These are phyloP conservation scores for Cyberlindnera bimundalis DNA, from an alignment of 805 yeast species.

Conservation along the genomic window DNA sequence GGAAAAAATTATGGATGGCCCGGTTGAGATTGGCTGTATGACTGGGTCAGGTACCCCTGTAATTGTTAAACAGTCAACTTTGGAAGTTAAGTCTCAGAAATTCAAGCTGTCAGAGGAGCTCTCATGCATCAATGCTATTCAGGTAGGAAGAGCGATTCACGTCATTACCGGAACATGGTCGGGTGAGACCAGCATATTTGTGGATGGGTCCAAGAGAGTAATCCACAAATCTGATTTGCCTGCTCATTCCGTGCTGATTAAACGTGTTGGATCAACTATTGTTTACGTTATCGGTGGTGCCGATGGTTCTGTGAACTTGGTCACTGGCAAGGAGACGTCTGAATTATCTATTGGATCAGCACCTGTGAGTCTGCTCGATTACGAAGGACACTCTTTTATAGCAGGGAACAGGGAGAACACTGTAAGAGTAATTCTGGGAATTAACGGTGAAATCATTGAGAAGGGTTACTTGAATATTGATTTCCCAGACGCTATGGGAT, in stretches of 20 bases:
- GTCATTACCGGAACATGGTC: conserved; percentile 26
- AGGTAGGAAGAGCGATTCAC: conserved; percentile 1
- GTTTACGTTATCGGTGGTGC: conserved; percentile 23
- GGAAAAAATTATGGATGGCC: neutral
- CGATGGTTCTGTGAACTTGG: conserved; percentile 19
- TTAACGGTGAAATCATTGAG: conserved; percentile 2
- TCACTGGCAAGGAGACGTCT: neutral
- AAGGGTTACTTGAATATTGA: conserved; percentile 22
- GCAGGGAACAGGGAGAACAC: conserved; percentile 22
- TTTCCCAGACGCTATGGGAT: conserved; percentile 10
- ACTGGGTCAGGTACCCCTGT: conserved; percentile 1
- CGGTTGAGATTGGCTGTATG: conserved; percentile 9
- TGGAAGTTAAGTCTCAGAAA: neutral
- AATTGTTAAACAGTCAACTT: neutral
- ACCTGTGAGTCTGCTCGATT: conserved; percentile 23
- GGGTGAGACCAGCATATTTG: conserved; percentile 16
- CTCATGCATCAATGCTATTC: conserved; percentile 12
- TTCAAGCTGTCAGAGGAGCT: conserved; percentile 16
- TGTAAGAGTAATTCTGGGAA: conserved; percentile 7
- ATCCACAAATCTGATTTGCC: conserved; percentile 11
- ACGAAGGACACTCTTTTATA: conserved; percentile 8
- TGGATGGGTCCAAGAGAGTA: conserved; percentile 8
- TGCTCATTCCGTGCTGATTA: conserved; percentile 20
- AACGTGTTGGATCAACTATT: conserved; percentile 1
- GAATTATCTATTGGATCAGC: conserved; percentile 21